These are phyloP conservation scores for Dactylorhiza incarnata DNA, from an alignment of 106 monocot species.

Conservation along the genomic window DNA sequence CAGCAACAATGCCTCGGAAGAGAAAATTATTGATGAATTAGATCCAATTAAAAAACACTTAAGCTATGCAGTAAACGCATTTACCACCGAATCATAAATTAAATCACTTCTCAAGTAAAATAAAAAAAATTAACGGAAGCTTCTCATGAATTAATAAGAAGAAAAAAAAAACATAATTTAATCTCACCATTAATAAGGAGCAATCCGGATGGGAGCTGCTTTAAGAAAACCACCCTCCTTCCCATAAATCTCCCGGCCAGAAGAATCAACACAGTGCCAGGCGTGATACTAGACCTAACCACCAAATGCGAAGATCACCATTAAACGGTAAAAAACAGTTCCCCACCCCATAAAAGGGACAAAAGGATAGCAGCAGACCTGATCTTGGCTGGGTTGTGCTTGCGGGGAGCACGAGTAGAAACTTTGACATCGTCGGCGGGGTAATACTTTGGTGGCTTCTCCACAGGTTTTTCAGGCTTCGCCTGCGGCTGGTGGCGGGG, in stretches of 20 bases:
- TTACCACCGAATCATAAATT: background rate
- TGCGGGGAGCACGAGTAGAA: constrained; percentile 16
- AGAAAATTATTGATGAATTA: background rate
- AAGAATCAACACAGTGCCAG: constrained; percentile 32
- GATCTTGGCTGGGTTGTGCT: constrained; percentile 31
- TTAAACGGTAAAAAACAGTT: background rate
- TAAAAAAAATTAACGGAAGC: background rate
- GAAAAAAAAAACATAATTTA: background rate
- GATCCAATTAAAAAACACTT: too few relatives aligned
- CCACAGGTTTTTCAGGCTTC: constrained; percentile 7
- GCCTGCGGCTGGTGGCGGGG: constrained; percentile 15
- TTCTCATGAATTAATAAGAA: background rate
- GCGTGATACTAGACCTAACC: constrained; percentile 31
- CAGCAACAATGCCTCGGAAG: background rate
- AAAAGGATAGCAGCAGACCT: constrained; percentile 1
- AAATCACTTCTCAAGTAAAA: background rate
- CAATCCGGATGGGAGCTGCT: constrained; percentile 21
- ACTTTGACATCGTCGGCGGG: constrained; percentile 28
- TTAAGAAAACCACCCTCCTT: constrained; percentile 33
- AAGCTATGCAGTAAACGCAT: background rate
- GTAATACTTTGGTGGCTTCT: constrained; percentile 28
- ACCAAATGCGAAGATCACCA: background rate
- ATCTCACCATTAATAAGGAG: constrained; percentile 21
- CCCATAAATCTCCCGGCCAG: constrained; percentile 49
- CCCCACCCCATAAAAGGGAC: background rate